These are phyloP conservation scores for Diplodia sapinea DNA, from an alignment of 2,329 filamentous ascomycete species.

Conservation along the genomic window DNA sequence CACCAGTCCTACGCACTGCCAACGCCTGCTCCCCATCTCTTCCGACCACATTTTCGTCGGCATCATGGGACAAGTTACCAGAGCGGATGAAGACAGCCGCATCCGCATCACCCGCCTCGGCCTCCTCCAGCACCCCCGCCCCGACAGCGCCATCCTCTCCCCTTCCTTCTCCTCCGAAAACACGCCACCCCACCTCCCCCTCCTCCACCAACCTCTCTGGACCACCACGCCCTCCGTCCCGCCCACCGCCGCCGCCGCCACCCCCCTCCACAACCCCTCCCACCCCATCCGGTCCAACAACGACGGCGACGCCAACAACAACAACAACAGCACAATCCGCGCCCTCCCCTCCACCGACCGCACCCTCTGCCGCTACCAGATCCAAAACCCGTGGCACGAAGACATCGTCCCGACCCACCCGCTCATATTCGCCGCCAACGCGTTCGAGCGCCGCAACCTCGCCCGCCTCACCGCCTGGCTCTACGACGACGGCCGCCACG, in stretches of 20 bases:
- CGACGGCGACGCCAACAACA: too few relatives aligned
- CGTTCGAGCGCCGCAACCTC: slow-evolving; percentile 11
- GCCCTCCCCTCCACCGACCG: neutral
- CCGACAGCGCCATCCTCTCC: neutral
- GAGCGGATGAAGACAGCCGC: neutral
- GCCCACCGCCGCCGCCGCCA: neutral
- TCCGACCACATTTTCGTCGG: neutral
- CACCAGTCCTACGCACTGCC: neutral
- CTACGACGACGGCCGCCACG: slow-evolving; percentile 1
- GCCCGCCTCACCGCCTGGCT: slow-evolving; percentile 28
- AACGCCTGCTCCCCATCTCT: neutral
- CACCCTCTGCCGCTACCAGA: neutral
- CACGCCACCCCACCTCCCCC: neutral
- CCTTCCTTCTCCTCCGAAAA: neutral
- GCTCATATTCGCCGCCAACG: slow-evolving; percentile 33
- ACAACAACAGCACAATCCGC: too few relatives aligned
- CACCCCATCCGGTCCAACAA: neutral
- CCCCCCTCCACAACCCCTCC: neutral
- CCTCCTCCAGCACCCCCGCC: slow-evolving; percentile 1
- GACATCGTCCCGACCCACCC: slow-evolving; percentile 32
- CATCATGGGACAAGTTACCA: slow-evolving; percentile 5
- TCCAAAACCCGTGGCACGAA: neutral
- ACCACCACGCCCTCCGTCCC: neutral
- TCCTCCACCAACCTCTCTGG: slow-evolving; percentile 10
- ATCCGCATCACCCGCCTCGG: slow-evolving; percentile 22